A percentile compares a stretch with the other conserved stretches of the same genome.
phyloP scores from a whole-genome alignment of 768 basidiomycete species.

The Gloeopeniophorella convolvens region DNA sequence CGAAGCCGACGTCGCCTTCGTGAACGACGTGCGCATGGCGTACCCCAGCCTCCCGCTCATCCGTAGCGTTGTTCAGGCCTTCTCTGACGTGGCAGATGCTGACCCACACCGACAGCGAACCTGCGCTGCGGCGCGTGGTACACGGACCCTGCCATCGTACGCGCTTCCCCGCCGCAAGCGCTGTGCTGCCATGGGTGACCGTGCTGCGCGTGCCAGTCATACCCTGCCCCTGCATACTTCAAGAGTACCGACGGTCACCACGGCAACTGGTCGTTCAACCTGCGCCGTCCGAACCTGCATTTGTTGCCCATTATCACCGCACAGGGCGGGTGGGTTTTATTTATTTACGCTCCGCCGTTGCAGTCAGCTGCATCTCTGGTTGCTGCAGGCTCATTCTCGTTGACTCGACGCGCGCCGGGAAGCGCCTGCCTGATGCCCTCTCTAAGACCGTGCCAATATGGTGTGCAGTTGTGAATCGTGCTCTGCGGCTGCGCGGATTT shows the following conservation, averaged over 20 bases:
- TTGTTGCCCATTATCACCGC: conserved; percentile 52
- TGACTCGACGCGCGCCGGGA: conserved; percentile 90
- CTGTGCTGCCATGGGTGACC: conserved; percentile 21
- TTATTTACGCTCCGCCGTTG: neutral
- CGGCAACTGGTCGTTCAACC: conserved; percentile 78
- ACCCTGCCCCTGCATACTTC: conserved; percentile 61
- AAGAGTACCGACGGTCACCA: conserved; percentile 90
- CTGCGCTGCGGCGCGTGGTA: conserved; percentile 95
- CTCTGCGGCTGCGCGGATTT: conserved; percentile 30
- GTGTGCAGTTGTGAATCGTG: conserved; percentile 84
- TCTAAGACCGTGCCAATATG: conserved; percentile 90
- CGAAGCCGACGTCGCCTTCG: conserved; percentile 66
- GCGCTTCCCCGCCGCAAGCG: conserved; percentile 19
- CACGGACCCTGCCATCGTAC: conserved; percentile 59
- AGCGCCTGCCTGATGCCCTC: conserved; percentile 89
- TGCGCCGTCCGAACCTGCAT: conserved; percentile 79
- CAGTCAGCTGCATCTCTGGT: neutral
- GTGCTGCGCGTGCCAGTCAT: conserved; percentile 20
- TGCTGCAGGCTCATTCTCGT: conserved; percentile 66
- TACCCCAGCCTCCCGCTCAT: conserved; percentile 50
- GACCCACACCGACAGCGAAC: conserved; percentile 51
- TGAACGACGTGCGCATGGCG: conserved; percentile 42
- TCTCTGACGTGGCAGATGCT: neutral
- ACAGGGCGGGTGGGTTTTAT: conserved; percentile 49
- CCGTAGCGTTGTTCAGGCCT: conserved; percentile 34